Evolutionary conservation across 805 yeast species (phyloP), one percentile per base, ranked within the genome.

Genomic region (Saturnispora sanitii): DNA sequence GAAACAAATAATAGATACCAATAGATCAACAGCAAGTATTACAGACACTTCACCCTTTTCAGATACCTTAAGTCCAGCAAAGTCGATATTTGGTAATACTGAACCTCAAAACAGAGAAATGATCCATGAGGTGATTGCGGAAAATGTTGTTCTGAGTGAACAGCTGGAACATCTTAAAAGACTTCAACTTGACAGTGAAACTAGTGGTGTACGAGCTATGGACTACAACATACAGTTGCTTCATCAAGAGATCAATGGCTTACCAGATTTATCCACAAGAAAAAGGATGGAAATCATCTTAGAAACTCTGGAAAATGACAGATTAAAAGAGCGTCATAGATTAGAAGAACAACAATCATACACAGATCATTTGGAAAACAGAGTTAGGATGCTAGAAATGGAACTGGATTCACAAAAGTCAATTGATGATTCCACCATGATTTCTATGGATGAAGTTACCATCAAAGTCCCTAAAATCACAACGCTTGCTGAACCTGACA

Each of bases 121-220:
- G 13, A 37, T 39, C 7, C 35, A 37, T 3, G 71, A 70, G 46
- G 54, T 81, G 15, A 43, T 45, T 39, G 75, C 84, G 0, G 94
- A 84, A 48, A 79, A 79, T 49, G 67, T 65, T 38, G 67, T 84
- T 2, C 57, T 83, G 33, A 70, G 73, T 45, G 87, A 81, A 50
- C 74, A 75, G 50, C 61, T 82, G 16, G 86, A 80, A 45, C 92
- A 84, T 56, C 63, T 76, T 40, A 75, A 75, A 21, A 66, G 88
- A 39, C 55, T 83, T 27, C 71, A 75, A 27, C 85, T 33, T 6
- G 44, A 31, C 2, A 34, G 18, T 12, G 42, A 39, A 16, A 22
- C 23, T n/a, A 26, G 26, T 22, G 36, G 28, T 5, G 21, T 39
- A 8, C 21, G 26, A 13, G 12, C 25, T 17, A 27, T 27, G 4